phyloP scores from a whole-genome alignment of 768 basidiomycete species.

The Lentinus tigrinus region DNA sequence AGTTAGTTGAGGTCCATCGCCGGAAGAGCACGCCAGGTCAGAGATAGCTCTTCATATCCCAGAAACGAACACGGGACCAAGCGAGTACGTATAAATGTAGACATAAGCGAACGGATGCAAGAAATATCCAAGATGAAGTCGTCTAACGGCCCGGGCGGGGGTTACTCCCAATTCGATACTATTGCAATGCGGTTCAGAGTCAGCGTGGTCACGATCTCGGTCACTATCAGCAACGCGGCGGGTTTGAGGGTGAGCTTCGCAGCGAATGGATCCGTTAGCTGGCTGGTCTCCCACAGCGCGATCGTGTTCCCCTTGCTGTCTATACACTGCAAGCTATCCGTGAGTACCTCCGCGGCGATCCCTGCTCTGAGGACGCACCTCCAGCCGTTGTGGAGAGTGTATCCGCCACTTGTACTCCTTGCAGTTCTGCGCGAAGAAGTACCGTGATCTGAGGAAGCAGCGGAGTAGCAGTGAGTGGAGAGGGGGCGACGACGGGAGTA shows the following conservation, averaged over 20 bases:
- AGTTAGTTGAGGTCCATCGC: constrained; percentile 8
- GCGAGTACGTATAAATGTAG: constrained; percentile 21
- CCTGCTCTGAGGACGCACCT: constrained; percentile 46
- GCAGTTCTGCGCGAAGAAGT: constrained; percentile 70
- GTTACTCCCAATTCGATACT: constrained; percentile 51
- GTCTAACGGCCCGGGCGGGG: constrained; percentile 2
- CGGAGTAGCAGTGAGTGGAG: not conserved
- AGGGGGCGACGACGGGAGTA: not conserved
- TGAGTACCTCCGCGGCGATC: constrained; percentile 3
- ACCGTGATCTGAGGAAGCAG: constrained; percentile 54
- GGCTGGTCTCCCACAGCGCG: constrained; percentile 67
- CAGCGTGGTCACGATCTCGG: constrained; percentile 77
- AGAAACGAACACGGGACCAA: constrained; percentile 16
- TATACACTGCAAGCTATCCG: constrained; percentile 46
- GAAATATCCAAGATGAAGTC: not conserved
- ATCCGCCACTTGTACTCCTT: constrained; percentile 75
- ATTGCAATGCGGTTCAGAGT: constrained; percentile 71
- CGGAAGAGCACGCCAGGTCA: constrained; percentile 1
- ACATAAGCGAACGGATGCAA: constrained; percentile 2
- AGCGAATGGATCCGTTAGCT: constrained; percentile 54
- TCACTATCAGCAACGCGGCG: constrained; percentile 59
- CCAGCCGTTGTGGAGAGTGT: constrained; percentile 58
- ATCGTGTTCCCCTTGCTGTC: constrained; percentile 56
- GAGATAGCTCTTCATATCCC: constrained; percentile 4
- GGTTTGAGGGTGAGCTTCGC: constrained; percentile 61